Percentiles rank a stretch among this genome's conserved stretches.
These are phyloP conservation scores for Tothia fuscella DNA, from an alignment of 2,329 filamentous ascomycete genomes.

Conservation along the genomic window DNA sequence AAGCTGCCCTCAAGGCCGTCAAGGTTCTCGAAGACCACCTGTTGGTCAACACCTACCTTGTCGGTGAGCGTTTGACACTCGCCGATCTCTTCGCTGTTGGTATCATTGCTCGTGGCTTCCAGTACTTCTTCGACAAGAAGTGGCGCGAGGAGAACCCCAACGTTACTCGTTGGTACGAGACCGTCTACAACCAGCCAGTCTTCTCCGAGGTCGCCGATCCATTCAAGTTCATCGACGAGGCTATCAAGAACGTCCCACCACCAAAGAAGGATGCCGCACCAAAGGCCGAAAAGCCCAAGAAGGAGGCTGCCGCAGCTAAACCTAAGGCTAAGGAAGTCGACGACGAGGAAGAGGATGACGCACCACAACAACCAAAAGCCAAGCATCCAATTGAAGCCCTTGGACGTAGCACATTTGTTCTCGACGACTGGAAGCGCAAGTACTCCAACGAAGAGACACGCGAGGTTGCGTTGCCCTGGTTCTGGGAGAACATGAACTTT, in stretches of 20 bases:
- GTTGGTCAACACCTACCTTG: conserved; percentile 86
- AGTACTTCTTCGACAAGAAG: conserved; percentile 86
- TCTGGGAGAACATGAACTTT: conserved; percentile 93
- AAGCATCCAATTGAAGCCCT: conserved; percentile 93
- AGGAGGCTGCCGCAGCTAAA: conserved; percentile 34
- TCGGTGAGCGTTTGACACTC: conserved; percentile 93
- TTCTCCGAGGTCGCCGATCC: conserved; percentile 65
- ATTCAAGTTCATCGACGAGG: conserved; percentile 69
- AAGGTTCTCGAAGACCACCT: conserved; percentile 76
- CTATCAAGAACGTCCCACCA: conserved; percentile 60
- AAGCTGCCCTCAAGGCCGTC: conserved; percentile 56
- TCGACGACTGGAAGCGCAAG: conserved; percentile 98
- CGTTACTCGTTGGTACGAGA: conserved; percentile 87
- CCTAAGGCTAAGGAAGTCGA: conserved; percentile 41
- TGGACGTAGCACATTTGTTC: conserved; percentile 62
- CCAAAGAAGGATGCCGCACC: conserved; percentile 67
- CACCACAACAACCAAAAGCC: conserved; percentile 61
- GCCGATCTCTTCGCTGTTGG: conserved; percentile 79
- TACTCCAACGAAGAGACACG: conserved; percentile 94
- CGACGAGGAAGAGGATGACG: conserved; percentile 51
- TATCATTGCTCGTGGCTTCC: conserved; percentile 76
- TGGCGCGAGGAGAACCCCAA: conserved; percentile 78
- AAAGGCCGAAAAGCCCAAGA: conserved; percentile 57
- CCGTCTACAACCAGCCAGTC: conserved; percentile 83
- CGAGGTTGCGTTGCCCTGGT: conserved; percentile 78